Percentiles rank a stretch among this genome's conserved stretches.
phyloP scores from a whole-genome alignment of 108 stramenopile genomes.

The Skeletonema tropicum region DNA sequence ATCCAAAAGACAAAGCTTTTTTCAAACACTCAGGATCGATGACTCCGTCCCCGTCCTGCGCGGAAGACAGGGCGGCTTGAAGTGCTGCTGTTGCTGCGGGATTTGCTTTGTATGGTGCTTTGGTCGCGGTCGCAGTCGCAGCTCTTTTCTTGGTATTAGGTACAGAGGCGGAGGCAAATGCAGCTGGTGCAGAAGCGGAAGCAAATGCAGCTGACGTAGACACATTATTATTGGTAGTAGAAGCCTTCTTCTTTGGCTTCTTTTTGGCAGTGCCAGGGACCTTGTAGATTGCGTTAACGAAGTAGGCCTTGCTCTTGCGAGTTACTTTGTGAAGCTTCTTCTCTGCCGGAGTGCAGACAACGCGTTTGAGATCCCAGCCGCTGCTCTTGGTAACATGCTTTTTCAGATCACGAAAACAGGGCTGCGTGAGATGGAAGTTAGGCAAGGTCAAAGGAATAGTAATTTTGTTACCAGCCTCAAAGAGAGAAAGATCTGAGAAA shows the following conservation, averaged over 20 bases:
- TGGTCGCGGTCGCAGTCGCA: neutral
- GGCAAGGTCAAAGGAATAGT: slow-evolving; percentile 14
- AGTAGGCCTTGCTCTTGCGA: slow-evolving; percentile 8
- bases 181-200: neutral
- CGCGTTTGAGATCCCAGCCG: slow-evolving; percentile 17
- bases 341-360: slow-evolving; percentile 3
- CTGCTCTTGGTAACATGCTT: neutral
- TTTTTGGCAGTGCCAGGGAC: slow-evolving; percentile 34
- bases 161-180: neutral
- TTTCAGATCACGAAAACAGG: slow-evolving; percentile 6
- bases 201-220: neutral
- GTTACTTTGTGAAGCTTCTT: slow-evolving; percentile 10
- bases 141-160: neutral
- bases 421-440: slow-evolving; percentile 6
- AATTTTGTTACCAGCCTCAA: slow-evolving; percentile 7
- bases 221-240: neutral
- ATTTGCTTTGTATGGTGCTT: neutral
- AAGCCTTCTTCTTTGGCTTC: neutral
- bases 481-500: slow-evolving; percentile 14
- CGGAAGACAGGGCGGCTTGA: neutral
- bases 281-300: slow-evolving; percentile 60
- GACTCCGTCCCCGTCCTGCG: neutral
- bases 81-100: neutral
- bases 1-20: neutral
- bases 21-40: neutral